Conservation (phyloP, 257 asterid species). For the Salvia splendens region DNA sequence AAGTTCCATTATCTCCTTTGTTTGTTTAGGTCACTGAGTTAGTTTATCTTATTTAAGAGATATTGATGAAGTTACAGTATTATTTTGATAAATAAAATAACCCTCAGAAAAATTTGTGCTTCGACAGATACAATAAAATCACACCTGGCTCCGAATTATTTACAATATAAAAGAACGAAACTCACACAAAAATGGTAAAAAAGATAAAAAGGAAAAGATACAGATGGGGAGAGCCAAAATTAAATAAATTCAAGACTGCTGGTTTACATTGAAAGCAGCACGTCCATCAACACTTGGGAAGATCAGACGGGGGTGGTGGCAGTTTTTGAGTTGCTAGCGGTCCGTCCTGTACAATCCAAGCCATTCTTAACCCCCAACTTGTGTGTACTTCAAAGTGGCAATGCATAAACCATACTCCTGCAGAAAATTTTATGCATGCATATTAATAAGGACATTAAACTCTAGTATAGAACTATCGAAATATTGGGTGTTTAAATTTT, state of each 20-base stretch:
- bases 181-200: neutral
- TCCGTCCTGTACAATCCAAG: slow-evolving; percentile 66
- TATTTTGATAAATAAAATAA: too few species aligned
- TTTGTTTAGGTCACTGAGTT: too few species aligned
- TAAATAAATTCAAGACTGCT: slow-evolving; percentile 30
- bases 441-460: neutral
- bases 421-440: slow-evolving; percentile 13
- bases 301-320: slow-evolving; percentile 74
- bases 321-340: slow-evolving; percentile 46
- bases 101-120: too few species aligned
- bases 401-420: slow-evolving; percentile 80
- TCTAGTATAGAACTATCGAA: too few species aligned
- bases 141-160: neutral
- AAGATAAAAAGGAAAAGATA: neutral
- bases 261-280: slow-evolving; percentile 3
- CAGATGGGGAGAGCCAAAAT: slow-evolving; percentile 6
- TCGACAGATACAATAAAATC: neutral
- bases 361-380: slow-evolving; percentile 76
- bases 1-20: neutral
- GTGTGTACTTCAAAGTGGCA: slow-evolving; percentile 71
- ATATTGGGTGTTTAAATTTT: neutral
- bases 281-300: slow-evolving; percentile 58
- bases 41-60: too few species aligned
- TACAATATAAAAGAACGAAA: slow-evolving; percentile 16
- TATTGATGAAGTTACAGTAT: too few species aligned